Conservation (phyloP, 2,329 filamentous ascomycete species). For the Xylariaceae sp. region DNA sequence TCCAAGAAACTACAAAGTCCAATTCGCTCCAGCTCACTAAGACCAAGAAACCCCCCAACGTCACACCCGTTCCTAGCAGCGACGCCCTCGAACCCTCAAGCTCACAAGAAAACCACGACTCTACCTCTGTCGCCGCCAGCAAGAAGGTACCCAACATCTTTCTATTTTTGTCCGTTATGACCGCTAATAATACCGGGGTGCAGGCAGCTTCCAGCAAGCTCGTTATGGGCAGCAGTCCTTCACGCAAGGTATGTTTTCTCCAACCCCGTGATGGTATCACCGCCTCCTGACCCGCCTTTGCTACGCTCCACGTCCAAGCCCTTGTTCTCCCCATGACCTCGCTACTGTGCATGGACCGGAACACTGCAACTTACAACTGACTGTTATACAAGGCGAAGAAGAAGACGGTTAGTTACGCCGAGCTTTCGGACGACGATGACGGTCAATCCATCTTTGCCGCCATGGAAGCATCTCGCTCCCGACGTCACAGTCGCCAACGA, state of each 20-base stretch:
- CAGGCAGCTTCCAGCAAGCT: slow-evolving; percentile 51
- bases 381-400: slow-evolving; percentile 52
- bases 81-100: slow-evolving; percentile 71
- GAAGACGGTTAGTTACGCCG: slow-evolving; percentile 77
- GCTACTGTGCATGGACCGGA: no score
- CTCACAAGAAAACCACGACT: slow-evolving; percentile 69
- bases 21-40: slow-evolving; percentile 48
- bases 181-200: slow-evolving; percentile 49
- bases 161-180: slow-evolving; percentile 48
- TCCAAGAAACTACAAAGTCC: slow-evolving; percentile 56
- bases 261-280: neutral
- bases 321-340: no score
- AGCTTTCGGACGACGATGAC: slow-evolving; percentile 82
- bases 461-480: slow-evolving; percentile 46
- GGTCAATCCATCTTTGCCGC: slow-evolving; percentile 72
- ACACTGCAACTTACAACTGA: neutral
- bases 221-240: slow-evolving; percentile 70
- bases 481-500: slow-evolving; percentile 55
- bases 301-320: neutral
- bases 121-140: slow-evolving; percentile 38
- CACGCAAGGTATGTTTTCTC: slow-evolving; percentile 70
- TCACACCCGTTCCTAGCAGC: slow-evolving; percentile 82
- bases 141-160: slow-evolving; percentile 59
- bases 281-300: neutral
- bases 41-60: slow-evolving; percentile 47